Base-by-base conservation (phyloP, 208 protist genomes). In the Porcisia hertigi region DNA sequence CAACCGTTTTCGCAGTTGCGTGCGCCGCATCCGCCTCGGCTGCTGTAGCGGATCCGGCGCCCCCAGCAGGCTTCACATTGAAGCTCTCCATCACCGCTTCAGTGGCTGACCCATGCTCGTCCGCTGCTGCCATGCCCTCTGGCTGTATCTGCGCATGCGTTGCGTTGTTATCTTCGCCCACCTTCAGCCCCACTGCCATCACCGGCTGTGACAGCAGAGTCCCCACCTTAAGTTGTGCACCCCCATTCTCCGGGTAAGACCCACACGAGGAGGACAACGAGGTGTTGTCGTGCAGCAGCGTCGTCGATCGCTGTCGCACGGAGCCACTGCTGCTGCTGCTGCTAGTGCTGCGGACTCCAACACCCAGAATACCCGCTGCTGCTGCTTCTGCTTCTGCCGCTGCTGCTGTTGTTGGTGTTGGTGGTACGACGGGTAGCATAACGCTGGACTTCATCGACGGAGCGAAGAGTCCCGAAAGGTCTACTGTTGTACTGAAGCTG, bases 401-500 rank as follows among this genome's bases (percentile, higher is more conserved):
- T 25, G 7, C 60, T 59, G 60, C 45, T 43, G 73, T 36, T 25
- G 60, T 25, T 69, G 58, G 25, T 54, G 69, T 25, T 34, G 45
- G 65, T 52, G 65, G 16, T 34, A 43, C 16, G 30, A 53, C 69
- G 23, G 34, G n/a, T 34, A 69, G 20, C 45, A 34, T n/a, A 25
- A 30, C 20, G 23, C 20, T n/a, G 47, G 43, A 4, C 18, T 49
- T 2, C 66, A 41, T 43, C 69, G 69, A 43, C 11, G 71, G 70
- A 1, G 74, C 79, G 36, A 79, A 86, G 23, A 80, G 59, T 49
- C 34, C 23, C 25, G 67, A 80, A 9, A 84, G 12, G 36, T 81
- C 82, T 8, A 80, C 71, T 5, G 78, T 66, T 7, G 88, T 94
- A 77, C 86, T 93, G 79, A 92, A 92, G 77, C 70, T 81, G 84